A percentile compares a stretch with the other conserved stretches of the same genome.
Conservation (phyloP, 768 basidiomycete species). For the Tylopilus plumbeoviolaceoides region DNA sequence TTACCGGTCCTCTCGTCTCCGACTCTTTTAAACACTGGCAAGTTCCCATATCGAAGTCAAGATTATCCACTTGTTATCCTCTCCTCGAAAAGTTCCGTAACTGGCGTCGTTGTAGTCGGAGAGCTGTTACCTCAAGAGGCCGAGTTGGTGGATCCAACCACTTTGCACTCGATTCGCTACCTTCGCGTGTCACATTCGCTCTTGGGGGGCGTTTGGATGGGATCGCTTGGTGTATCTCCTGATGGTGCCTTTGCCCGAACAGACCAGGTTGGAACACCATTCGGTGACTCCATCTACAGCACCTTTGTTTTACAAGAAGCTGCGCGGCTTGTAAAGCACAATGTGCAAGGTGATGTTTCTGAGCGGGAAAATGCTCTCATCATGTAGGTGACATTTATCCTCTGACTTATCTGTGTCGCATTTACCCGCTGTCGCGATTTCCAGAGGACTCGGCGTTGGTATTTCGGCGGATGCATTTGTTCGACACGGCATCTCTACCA, state of each 20-base stretch:
- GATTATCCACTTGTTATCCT: slow-evolving; percentile 58
- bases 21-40: slow-evolving; percentile 52
- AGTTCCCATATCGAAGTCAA: slow-evolving; percentile 48
- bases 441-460: slow-evolving; percentile 85
- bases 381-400: slow-evolving; percentile 49
- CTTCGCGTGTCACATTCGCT: slow-evolving; percentile 63
- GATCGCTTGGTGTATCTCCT: slow-evolving; percentile 41
- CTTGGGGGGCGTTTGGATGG: slow-evolving; percentile 78
- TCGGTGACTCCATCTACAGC: slow-evolving; percentile 79
- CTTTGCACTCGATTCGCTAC: slow-evolving; percentile 52
- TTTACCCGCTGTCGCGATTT: not conserved
- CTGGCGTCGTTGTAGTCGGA: slow-evolving; percentile 80
- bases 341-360: slow-evolving; percentile 34
- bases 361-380: slow-evolving; percentile 54
- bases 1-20: slow-evolving; percentile 46
- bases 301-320: slow-evolving; percentile 89
- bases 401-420: slow-evolving; percentile 3
- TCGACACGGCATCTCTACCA: slow-evolving; percentile 63
- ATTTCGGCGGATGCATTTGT: slow-evolving; percentile 74
- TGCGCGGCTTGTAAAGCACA: slow-evolving; percentile 60
- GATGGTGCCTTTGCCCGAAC: slow-evolving; percentile 39
- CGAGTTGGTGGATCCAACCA: slow-evolving; percentile 25
- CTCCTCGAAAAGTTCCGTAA: slow-evolving; percentile 64
- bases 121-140: slow-evolving; percentile 49
- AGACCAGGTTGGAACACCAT: slow-evolving; percentile 49